These are phyloP conservation scores for Alternaria arbusti DNA, from an alignment of 2,329 filamentous ascomycete genomes.

Conservation along the genomic window DNA sequence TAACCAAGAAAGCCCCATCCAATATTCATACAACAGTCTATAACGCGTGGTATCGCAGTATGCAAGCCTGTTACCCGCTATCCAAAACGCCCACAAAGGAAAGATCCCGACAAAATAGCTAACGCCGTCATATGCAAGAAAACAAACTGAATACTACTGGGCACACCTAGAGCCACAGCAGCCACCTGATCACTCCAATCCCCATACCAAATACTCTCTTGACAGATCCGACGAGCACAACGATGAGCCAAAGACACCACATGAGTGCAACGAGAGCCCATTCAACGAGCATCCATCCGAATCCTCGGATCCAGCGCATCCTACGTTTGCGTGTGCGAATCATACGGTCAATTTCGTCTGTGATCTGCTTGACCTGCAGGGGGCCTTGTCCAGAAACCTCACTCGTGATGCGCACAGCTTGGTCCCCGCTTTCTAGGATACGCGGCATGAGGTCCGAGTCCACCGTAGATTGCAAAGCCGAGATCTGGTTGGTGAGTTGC, in stretches of 20 bases:
- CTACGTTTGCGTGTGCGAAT: constrained; percentile 76
- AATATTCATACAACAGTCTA: constrained; percentile 8
- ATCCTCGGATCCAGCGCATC: constrained; percentile 75
- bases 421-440: constrained; percentile 73
- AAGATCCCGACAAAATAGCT: neutral
- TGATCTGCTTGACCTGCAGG: constrained; percentile 78
- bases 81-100: neutral
- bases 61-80: constrained; percentile 2
- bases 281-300: constrained; percentile 83
- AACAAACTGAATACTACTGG: constrained; percentile 5
- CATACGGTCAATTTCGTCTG: constrained; percentile 73
- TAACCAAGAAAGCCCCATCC: neutral
- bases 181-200: constrained; percentile 72
- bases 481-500: constrained; percentile 52
- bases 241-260: constrained; percentile 93
- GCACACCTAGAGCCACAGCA: constrained; percentile 67
- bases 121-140: neutral
- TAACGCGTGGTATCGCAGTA: constrained; percentile 3
- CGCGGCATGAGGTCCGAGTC: constrained; percentile 61
- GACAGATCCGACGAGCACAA: constrained; percentile 74
- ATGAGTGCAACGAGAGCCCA: constrained; percentile 87
- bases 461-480: constrained; percentile 54
- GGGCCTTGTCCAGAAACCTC: constrained; percentile 79
- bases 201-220: constrained; percentile 67
- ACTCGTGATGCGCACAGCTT: constrained; percentile 78